Conservation (phyloP, 1,139 yeast genomes). For the Suhomyces wounanorum region DNA sequence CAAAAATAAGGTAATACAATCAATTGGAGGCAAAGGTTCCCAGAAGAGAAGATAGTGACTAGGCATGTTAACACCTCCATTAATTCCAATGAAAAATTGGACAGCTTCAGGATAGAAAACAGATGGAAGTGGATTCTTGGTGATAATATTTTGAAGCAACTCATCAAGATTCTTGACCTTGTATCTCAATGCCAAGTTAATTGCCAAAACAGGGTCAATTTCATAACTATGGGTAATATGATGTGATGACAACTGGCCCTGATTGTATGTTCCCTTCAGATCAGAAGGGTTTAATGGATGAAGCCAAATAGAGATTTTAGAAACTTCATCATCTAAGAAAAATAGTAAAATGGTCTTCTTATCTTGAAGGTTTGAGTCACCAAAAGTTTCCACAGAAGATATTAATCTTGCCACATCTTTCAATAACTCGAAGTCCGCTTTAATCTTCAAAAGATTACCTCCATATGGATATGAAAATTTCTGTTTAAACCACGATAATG, state of each 20-base stretch:
- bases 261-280: slow-evolving; percentile 38
- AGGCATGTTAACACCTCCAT: slow-evolving; percentile 43
- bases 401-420: slow-evolving; percentile 49
- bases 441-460: slow-evolving; percentile 69
- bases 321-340: slow-evolving; percentile 76
- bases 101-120: slow-evolving; percentile 66
- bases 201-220: slow-evolving; percentile 73
- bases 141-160: slow-evolving; percentile 49
- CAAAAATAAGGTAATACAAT: slow-evolving; percentile 79
- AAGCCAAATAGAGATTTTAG: slow-evolving; percentile 76
- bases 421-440: slow-evolving; percentile 66
- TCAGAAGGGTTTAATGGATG: slow-evolving; percentile 60
- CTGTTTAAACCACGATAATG: slow-evolving; percentile 76
- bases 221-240: slow-evolving; percentile 58
- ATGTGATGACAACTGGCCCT: slow-evolving; percentile 35
- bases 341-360: slow-evolving; percentile 56
- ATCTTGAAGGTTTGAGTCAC: slow-evolving; percentile 31
- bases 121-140: slow-evolving; percentile 62
- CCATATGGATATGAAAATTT: slow-evolving; percentile 80
- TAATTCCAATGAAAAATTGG: slow-evolving; percentile 52
- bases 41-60: slow-evolving; percentile 62
- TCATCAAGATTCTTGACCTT: slow-evolving; percentile 45
- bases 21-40: slow-evolving; percentile 80
- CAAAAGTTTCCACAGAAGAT: slow-evolving; percentile 26
- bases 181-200: slow-evolving; percentile 66